Base-by-base conservation (phyloP, 1,284 basidiomycete genomes). In the Cutaneotrichosporon curvatum region DNA sequence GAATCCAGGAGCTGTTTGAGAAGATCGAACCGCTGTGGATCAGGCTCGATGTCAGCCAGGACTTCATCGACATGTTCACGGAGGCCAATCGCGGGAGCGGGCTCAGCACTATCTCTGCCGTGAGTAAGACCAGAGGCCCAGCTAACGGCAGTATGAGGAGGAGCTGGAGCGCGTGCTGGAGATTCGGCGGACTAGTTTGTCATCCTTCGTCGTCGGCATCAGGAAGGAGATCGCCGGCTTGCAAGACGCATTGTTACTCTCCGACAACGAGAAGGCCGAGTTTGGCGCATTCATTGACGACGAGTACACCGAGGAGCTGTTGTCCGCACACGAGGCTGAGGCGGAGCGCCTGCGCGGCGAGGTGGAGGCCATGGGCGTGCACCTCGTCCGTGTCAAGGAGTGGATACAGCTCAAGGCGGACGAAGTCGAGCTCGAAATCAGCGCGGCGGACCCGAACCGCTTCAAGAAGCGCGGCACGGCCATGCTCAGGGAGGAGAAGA, bases 401-500 rank as follows among this genome's bases (percentile, higher is more conserved):
- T 99, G 96, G 75, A 84, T 88, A 59, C 83, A 85, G 32, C 84
- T 98, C n/a, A 85, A 86, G 45, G 81, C 83, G 41, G 90, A 97
- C 59, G 84, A 89, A 71, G 85, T 84, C 63, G 88, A 95, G 63
- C 77, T 96, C 16, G 84, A 83, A 54, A 67, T 71, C 43, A 62
- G 58, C 33, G 55, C 58, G 51, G 59, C 55, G 8, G 68, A 72
- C 51, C 69, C 70, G 7, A 63, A 68, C 46, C 51, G 71, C 15
- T 71, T 72, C 53, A 64, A 61, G 45, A 63, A 62, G 40, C 54
- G 70, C 83, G 77, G 87, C 79, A 47, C 86, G 79, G 43, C 76
- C 80, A 52, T 98, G 39, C 73, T 98, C 39, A 78, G 88, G 39
- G 94, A 99, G 71, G 94, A 97, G 74, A 96, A 95, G 78, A 90